These are phyloP conservation scores for Candida wancherniae DNA, from an alignment of 805 yeast genomes.

Conservation along the genomic window DNA sequence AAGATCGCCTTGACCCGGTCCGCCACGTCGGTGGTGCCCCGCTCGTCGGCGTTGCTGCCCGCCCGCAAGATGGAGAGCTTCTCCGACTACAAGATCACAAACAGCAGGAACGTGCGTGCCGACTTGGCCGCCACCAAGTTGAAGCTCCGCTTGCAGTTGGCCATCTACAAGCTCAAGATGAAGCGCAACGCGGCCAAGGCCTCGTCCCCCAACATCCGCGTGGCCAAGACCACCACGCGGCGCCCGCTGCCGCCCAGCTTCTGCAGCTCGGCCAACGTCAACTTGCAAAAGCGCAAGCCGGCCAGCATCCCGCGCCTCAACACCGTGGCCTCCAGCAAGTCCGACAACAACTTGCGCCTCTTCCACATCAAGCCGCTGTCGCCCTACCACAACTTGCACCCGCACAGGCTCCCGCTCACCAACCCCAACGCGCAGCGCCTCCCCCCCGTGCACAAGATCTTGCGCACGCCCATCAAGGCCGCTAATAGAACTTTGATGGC, in stretches of 20 bases:
- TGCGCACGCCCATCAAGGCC: conserved; percentile 40
- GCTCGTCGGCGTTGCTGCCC: conserved; percentile 2
- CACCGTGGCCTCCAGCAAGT: conserved; percentile 19
- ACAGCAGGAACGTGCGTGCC: conserved; percentile 26
- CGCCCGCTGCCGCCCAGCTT: conserved; percentile 7
- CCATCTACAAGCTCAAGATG: conserved; percentile 35
- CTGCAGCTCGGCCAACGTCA: conserved; percentile 13
- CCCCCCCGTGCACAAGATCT: conserved; percentile 41
- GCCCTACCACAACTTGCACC: conserved; percentile 22
- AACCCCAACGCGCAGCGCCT: conserved; percentile 10
- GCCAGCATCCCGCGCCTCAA: conserved; percentile 9
- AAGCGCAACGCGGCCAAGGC: conserved; percentile 11
- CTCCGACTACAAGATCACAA: conserved; percentile 23
- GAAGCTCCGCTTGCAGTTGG: conserved; percentile 39
- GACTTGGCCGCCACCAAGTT: conserved; percentile 41
- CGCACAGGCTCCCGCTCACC: conserved; percentile 12
- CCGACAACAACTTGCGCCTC: conserved; percentile 24
- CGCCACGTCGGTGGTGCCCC: conserved; percentile 11
- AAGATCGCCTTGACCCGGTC: conserved; percentile 14
- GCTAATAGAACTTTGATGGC: conserved; percentile 19
- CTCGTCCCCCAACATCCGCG: conserved; percentile 13
- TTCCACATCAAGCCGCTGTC: conserved; percentile 36
- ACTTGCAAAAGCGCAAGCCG: conserved; percentile 10
- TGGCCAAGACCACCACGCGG: conserved; percentile 9
- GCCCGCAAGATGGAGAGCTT: conserved; percentile 19